phyloP scores from a whole-genome alignment of 768 basidiomycete species.

The Lentinula edodes region DNA sequence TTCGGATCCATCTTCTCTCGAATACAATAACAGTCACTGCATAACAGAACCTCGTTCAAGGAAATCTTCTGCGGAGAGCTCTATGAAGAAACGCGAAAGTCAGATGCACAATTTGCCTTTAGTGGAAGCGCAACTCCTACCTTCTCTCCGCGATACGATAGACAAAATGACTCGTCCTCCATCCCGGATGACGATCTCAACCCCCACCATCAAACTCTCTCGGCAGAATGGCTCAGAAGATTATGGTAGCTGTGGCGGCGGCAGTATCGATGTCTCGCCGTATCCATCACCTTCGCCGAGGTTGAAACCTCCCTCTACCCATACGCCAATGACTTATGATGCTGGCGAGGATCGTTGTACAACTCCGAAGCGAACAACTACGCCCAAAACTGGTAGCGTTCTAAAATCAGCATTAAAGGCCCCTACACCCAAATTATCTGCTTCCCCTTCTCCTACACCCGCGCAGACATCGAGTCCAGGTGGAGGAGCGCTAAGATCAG shows the following conservation, averaged over 20 bases:
- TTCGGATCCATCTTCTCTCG: conserved; percentile 23
- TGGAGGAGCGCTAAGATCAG: conserved; percentile 4
- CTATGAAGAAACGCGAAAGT: conserved; percentile 29
- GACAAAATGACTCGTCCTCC: conserved; percentile 66
- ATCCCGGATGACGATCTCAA: conserved; percentile 20
- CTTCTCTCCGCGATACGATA: conserved; percentile 67
- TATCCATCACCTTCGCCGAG: conserved; percentile 8
- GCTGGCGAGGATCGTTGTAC: not conserved
- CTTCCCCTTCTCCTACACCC: conserved; percentile 16
- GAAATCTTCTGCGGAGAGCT: conserved; percentile 12
- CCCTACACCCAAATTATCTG: conserved; percentile 22
- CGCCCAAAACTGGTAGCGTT: conserved; percentile 22
- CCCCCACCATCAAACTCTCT: conserved; percentile 2
- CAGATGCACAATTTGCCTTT: conserved; percentile 49
- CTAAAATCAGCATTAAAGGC: conserved; percentile 35
- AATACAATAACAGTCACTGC: conserved; percentile 10
- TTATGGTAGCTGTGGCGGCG: not conserved
- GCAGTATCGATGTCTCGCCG: not conserved
- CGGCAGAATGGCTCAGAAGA: not conserved
- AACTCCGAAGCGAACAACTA: conserved; percentile 10
- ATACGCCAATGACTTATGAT: not conserved
- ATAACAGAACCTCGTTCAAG: not conserved
- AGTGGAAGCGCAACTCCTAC: conserved; percentile 60
- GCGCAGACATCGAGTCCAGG: conserved; percentile 6
- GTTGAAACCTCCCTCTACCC: not conserved